Evolutionary conservation across 176 grass and related monocot species (phyloP), one percentile per base, ranked within the genome.

Genomic region (Eremochloa ophiuroides): DNA sequence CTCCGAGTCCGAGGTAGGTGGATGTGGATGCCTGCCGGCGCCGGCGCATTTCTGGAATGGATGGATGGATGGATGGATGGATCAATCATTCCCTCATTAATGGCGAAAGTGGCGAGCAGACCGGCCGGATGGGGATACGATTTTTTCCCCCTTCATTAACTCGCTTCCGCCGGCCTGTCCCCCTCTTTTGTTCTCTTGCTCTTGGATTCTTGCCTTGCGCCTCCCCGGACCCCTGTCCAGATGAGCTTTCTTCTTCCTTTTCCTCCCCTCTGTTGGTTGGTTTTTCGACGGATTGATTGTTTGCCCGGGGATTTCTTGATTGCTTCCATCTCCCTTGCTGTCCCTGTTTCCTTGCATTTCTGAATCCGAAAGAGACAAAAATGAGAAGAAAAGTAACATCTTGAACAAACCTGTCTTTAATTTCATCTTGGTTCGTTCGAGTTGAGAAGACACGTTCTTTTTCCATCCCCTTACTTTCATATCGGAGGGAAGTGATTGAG

Each of bases 1-100:
- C 46, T 86, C 74, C 83, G 79, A 82, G 83, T 86, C 74, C 83
- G 79, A 89, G 88, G 79, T 82, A 6, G 83, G 73, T 82, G 47
- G 73, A 8, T 47, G n/a, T n/a, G n/a, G n/a, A n/a, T n/a, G n/a
- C n/a, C n/a, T n/a, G 38, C 60, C 67, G 68, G 59, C 60, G 75
- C 41, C 61, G 50, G 51, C 60, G 70, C n/a, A 18, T 1, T 71
- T 65, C 35, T 41, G 68, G 66, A 27, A 51, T 11, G 22, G 56
- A 3, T 87, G 81, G 71, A 82, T 86, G n/a, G n/a, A n/a, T n/a
- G n/a, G n/a, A n/a, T 27, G 44, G 34, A 63, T 87, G 81, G 71
- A 82, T 86, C 83, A 94, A 91, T 94, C 86, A 91, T 94, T 94
- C 83, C 56, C 22, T 82, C 89, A 91, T 94, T 77, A 94, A 94